A percentile compares a stretch with the other conserved stretches of the same genome.
Conservation (phyloP, 176 grass and related monocot genomes). For the Triticum turgidum region DNA sequence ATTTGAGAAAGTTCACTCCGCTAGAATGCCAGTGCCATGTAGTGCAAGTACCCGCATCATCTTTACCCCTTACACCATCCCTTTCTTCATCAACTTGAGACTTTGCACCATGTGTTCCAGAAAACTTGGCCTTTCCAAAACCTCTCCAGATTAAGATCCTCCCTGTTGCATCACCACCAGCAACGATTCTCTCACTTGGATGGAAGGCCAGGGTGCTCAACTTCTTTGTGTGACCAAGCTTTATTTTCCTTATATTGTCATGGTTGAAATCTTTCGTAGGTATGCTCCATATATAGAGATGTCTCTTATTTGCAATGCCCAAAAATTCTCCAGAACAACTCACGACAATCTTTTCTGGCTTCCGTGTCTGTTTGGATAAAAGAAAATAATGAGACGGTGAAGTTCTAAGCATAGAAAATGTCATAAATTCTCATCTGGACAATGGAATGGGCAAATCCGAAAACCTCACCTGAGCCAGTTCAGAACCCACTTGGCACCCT, state of each 20-base stretch:
- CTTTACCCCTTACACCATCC: conserved; percentile 61
- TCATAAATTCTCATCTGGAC: not conserved
- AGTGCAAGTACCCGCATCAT: conserved; percentile 76
- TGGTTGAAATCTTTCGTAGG: conserved; percentile 56
- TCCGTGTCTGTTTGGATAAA: conserved; percentile 57
- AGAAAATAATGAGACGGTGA: not conserved
- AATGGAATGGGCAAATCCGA: not conserved
- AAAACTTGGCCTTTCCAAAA: conserved; percentile 68
- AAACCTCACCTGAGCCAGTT: conserved; percentile 64
- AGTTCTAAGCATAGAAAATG: not conserved
- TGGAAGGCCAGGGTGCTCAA: conserved; percentile 77
- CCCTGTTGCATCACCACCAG: conserved; percentile 75
- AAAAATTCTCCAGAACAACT: conserved; percentile 77
- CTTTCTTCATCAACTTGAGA: conserved; percentile 51
- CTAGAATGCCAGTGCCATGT: conserved; percentile 93
- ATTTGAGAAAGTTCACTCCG: conserved; percentile 67
- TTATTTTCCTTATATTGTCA: conserved; percentile 74
- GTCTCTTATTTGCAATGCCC: conserved; percentile 62
- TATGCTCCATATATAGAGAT: conserved; percentile 74
- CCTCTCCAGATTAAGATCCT: conserved; percentile 81
- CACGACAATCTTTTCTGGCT: conserved; percentile 47
- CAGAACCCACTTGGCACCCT: conserved; percentile 37
- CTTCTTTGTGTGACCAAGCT: conserved; percentile 67
- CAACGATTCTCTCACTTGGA: conserved; percentile 69
- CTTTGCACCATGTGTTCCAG: conserved; percentile 33